Conservation (phyloP, 345 rosid species). For the Draba incana region DNA sequence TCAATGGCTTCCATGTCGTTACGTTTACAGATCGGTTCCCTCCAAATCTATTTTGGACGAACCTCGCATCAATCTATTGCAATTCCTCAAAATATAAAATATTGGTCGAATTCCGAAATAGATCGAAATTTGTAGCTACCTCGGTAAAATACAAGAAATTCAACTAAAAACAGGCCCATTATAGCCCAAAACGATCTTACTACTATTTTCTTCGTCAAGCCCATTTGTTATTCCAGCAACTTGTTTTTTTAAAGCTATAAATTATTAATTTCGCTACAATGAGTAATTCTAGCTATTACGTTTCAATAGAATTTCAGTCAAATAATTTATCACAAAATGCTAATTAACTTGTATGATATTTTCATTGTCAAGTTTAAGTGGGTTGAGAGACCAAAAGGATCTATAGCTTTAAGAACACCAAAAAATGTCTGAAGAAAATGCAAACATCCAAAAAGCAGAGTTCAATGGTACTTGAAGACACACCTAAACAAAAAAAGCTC, state of each 20-base stretch:
- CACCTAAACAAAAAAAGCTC: conserved; percentile 29
- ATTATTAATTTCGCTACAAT: no score
- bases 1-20: conserved; percentile 41
- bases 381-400: neutral
- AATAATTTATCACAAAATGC: no score
- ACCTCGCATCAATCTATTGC: neutral
- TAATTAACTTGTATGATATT: neutral
- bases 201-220: neutral
- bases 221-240: neutral
- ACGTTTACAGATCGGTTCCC: conserved; percentile 16
- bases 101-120: neutral
- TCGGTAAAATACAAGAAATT: neutral
- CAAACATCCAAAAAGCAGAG: conserved; percentile 14
- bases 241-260: no score
- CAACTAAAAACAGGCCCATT: conserved; percentile 5
- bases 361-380: neutral
- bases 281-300: no score
- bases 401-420: neutral
- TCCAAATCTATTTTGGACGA: conserved; percentile 19
- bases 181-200: neutral
- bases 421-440: conserved; percentile 11
- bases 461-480: conserved; percentile 8
- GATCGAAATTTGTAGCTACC: neutral
- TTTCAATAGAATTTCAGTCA: no score
- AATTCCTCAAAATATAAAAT: neutral